Evolutionary conservation across 2,329 filamentous ascomycete genomes (phyloP), one percentile per base, ranked within the genome.

Genomic region (Pseudogymnoascus sp.): DNA sequence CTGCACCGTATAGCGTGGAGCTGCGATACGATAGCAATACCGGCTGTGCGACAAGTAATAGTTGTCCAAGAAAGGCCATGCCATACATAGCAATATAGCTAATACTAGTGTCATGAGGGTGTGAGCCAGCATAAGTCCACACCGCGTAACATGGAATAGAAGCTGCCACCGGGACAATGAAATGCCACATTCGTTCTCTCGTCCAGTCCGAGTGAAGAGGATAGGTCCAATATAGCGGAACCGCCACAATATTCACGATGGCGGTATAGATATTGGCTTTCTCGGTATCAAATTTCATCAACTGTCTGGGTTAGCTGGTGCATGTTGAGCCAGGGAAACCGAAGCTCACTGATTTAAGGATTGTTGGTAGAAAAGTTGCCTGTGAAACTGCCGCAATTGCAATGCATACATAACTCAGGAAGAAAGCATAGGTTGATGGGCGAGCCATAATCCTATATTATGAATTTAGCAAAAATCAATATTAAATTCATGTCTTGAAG

Each of bases 181-280:
- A 60, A 60, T 60, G 58, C 58, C 58, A 60, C 58, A 60, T 60
- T 60, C 58, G 28, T 35, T 60, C 35, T 25, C 58, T 35, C 9
- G 58, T 60, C 58, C 58, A 39, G 35, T 60, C 58, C 5, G 58
- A 60, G 35, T 60, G 58, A 16, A 60, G 58, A 7, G 58, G 58
- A 12, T 39, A 60, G 19, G 35, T 36, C 58, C 58, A 60, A 39
- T 60, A 60, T 42, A 60, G 3, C 8, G 58, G 63, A 39, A 68
- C 65, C 30, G 63, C 62, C 23, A 65, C 64, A 30, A 69, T 65
- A 42, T 68, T 67, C 30, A 66, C 63, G 11, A 66, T 63, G 12
- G 67, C 61, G 36, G 65, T 67, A 62, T 70, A 70, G 12, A 63
- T 42, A 60, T 69, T 70, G 16, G 66, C 62, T 45, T 68, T 67